These are phyloP conservation scores for Mariannaea elegans DNA, from an alignment of 2,329 filamentous ascomycete species.

Conservation along the genomic window DNA sequence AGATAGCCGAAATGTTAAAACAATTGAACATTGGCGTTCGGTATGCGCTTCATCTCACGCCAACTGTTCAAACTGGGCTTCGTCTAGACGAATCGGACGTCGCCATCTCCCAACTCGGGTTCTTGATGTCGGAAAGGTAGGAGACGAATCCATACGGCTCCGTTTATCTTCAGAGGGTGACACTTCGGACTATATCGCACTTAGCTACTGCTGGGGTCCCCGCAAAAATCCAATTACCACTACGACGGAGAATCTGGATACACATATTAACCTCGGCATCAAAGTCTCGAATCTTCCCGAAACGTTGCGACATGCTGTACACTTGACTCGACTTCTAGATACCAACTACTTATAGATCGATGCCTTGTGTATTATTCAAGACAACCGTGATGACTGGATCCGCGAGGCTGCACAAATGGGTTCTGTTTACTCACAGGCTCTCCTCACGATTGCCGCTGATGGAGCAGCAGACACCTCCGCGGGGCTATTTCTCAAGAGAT, in stretches of 20 bases:
- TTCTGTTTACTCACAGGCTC: not conserved
- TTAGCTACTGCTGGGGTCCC: slow-evolving; percentile 3
- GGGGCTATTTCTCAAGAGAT: not conserved
- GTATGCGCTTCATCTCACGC: not conserved
- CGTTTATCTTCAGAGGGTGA: not conserved
- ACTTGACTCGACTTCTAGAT: not conserved
- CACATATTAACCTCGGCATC: not conserved
- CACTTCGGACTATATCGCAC: not conserved
- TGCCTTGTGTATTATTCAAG: slow-evolving; percentile 5
- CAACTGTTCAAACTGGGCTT: not conserved
- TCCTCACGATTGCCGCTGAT: not conserved
- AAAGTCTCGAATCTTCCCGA: not conserved
- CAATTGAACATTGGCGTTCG: not conserved
- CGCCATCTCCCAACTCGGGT: not conserved
- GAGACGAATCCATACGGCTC: not conserved
- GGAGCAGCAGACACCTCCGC: not conserved
- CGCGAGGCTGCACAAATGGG: not conserved
- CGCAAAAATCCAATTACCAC: slow-evolving; percentile 1
- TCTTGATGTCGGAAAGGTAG: not conserved
- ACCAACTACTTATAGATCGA: slow-evolving; percentile 6
- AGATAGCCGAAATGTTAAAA: not conserved
- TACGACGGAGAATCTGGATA: not conserved
- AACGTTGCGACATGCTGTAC: not conserved
- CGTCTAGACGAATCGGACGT: not conserved
- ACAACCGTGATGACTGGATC: not conserved